Percentiles rank a stretch among this genome's conserved stretches.
Conservation (phyloP, 2,329 filamentous ascomycete genomes). For the Colletotrichum lindemuthianum region DNA sequence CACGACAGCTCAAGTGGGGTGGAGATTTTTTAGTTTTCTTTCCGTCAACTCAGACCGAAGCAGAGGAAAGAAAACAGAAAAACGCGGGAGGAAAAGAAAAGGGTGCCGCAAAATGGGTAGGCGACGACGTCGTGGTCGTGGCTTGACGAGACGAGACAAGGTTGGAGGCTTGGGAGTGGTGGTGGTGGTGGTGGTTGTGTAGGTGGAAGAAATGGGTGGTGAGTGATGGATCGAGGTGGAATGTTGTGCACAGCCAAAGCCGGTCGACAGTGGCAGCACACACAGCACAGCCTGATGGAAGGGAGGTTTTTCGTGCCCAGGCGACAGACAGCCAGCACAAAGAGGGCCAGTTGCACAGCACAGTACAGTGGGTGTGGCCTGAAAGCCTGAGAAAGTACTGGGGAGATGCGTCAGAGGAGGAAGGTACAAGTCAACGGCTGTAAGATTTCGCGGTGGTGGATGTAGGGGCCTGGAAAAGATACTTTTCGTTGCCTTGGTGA, state of each 20-base stretch:
- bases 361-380: neutral
- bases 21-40: conserved; percentile 17
- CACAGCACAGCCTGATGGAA: conserved; percentile 30
- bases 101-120: conserved; percentile 31
- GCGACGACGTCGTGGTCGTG: conserved; percentile 36
- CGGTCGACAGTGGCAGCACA: conserved; percentile 27
- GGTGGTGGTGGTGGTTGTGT: conserved; percentile 37
- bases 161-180: conserved; percentile 16
- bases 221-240: conserved; percentile 38
- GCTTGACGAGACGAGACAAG: conserved; percentile 37
- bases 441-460: no score
- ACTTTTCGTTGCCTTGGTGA: no score
- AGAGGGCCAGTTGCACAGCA: neutral
- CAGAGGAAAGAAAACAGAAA: conserved; percentile 36
- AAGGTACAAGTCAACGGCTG: neutral
- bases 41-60: conserved; percentile 40
- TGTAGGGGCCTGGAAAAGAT: no score
- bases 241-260: conserved; percentile 36
- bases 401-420: no score
- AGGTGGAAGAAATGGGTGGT: conserved; percentile 36
- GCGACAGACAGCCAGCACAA: neutral
- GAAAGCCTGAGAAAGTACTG: no score
- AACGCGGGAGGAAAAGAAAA: conserved; percentile 39
- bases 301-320: conserved; percentile 31
- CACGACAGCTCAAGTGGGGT: conserved; percentile 34